phyloP scores from a whole-genome alignment of 768 basidiomycete species.

The Kockovaella imperatae region DNA sequence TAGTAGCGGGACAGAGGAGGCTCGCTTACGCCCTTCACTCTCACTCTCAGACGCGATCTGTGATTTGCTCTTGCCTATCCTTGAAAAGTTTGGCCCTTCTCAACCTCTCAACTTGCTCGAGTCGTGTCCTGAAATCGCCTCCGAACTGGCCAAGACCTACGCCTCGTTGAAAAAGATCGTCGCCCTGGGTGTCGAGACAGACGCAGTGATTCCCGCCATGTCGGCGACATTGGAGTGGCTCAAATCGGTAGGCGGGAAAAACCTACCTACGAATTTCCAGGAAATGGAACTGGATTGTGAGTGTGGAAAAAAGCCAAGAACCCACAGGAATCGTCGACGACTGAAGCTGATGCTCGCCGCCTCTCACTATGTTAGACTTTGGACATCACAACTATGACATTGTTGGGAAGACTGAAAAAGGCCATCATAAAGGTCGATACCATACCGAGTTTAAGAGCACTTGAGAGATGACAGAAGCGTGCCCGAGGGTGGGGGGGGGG shows the following conservation, averaged over 20 bases:
- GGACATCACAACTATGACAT: slow-evolving; percentile 41
- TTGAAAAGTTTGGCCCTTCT: slow-evolving; percentile 27
- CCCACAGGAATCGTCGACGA: neutral
- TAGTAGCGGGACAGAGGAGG: too few relatives aligned
- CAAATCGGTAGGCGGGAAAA: slow-evolving; percentile 26
- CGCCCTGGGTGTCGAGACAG: slow-evolving; percentile 29
- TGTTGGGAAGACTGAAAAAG: slow-evolving; percentile 25
- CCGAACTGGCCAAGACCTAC: slow-evolving; percentile 35
- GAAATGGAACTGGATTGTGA: slow-evolving; percentile 37
- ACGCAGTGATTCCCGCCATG: slow-evolving; percentile 38
- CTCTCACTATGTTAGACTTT: slow-evolving; percentile 15
- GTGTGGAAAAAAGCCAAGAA: too few relatives aligned
- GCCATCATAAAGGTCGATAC: slow-evolving; percentile 33
- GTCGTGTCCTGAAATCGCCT: slow-evolving; percentile 32
- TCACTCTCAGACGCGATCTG: slow-evolving; percentile 19
- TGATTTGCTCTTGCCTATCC: slow-evolving; percentile 24
- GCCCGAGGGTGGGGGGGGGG: too few relatives aligned
- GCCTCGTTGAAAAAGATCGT: slow-evolving; percentile 30
- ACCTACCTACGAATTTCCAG: slow-evolving; percentile 36
- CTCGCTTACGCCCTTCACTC: too few relatives aligned
- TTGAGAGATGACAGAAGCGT: neutral
- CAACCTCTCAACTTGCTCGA: slow-evolving; percentile 31
- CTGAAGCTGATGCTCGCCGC: neutral
- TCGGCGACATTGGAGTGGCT: slow-evolving; percentile 37
- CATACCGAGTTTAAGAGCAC: slow-evolving; percentile 32